Base-by-base conservation (phyloP, 2,329 filamentous ascomycete species). In the Penicillium rolfsii region DNA sequence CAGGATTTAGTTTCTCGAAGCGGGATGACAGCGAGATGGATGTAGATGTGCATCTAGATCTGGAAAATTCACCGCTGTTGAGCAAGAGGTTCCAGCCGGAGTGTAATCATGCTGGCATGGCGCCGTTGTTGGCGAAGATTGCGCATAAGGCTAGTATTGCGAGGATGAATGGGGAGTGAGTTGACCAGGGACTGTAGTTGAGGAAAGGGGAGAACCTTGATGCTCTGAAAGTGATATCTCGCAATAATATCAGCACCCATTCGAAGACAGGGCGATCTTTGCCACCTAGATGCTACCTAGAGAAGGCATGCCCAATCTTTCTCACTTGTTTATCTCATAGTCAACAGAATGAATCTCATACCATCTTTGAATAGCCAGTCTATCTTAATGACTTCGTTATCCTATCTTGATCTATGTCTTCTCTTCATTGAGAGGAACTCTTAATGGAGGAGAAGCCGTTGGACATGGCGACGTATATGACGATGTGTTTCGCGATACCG, bases 1-100 rank as follows among this genome's bases (percentile, higher is more conserved):
- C 74, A 1, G 78, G 76, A 35, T 59, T 79, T 19, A 71, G 74
- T 53, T 68, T 76, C 36, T 61, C 67, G 9, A 81, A 77, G 70
- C 57, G 70, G 50, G 57, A 62, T 64, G 55, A 19, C 26, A 5
- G 12, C 2, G 50, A 26, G 4, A 45, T 41, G 49, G 46, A 54
- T 24, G 46, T 11, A 19, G 48, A 41, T 53, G 48, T 41, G 49
- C 43, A 54, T 24, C 43, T 11, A 19, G 48, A 41, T 53, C 45
- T 50, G 24, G 49, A 49, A 16, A n/a, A 11, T 26, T 19, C 33
- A 30, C 43, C 26, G 22, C 36, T 45, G 8, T 19, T 58, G 41
- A 48, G 33, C 40, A 61, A 53, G 19, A 52, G 56, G 22, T 43
- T 58, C 8, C 58, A 57, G 48, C 58, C 67, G 19, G 61, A 67